These are phyloP conservation scores for Carallia pectinifolia DNA, from an alignment of 345 rosid genomes.

Conservation along the genomic window DNA sequence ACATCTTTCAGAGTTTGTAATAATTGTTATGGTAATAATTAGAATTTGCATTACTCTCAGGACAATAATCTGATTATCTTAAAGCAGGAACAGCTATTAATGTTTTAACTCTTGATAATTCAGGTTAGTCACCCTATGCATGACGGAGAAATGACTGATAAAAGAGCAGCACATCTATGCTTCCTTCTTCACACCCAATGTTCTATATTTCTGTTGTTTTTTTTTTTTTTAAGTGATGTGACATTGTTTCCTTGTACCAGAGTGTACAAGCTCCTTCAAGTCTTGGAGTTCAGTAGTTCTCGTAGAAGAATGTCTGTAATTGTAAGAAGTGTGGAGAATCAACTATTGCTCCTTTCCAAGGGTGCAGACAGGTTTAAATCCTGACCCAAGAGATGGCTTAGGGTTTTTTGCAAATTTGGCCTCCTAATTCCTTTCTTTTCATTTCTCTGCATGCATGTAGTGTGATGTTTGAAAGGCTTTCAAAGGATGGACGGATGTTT, in stretches of 20 bases:
- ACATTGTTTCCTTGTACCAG: constrained; percentile 37
- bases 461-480: constrained; percentile 74
- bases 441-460: constrained; percentile 38
- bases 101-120: no score
- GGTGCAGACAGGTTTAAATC: constrained; percentile 85
- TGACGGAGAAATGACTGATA: not conserved
- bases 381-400: constrained; percentile 2
- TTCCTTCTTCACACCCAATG: not conserved
- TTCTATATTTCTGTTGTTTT: not conserved
- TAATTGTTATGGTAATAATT: no score
- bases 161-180: not conserved
- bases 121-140: no score
- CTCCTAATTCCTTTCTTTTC: constrained; percentile 7
- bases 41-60: no score
- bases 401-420: constrained; percentile 15
- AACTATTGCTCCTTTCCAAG: constrained; percentile 66
- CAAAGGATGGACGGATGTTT: constrained; percentile 39
- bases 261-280: constrained; percentile 71
- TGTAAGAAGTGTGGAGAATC: constrained; percentile 55
- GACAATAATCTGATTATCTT: no score
- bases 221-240: not conserved
- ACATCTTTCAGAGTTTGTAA: no score
- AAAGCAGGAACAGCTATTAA: no score
- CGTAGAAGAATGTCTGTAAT: constrained; percentile 94
- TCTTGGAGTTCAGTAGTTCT: constrained; percentile 77